Percentiles rank a stretch among this genome's conserved stretches.
Evolutionary conservation across 257 asterid genomes (phyloP).

Genomic region (Scutellaria barbata): DNA sequence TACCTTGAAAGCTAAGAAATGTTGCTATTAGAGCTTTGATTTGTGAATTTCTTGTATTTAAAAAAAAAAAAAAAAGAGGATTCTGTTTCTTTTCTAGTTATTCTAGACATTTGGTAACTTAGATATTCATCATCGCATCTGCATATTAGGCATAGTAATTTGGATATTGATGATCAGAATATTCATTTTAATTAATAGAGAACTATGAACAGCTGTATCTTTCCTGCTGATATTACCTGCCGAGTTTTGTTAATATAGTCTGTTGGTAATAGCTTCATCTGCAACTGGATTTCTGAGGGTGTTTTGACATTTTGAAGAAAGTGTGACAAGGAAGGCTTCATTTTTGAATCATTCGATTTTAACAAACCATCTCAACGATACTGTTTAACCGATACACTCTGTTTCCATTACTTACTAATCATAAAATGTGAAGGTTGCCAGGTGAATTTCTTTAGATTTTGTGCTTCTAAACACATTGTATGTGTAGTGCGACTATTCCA

Average conservation of each 20-base stretch:
- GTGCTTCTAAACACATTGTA: conserved; percentile 7
- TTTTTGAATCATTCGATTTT: conserved; percentile 10
- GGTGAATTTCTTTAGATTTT: conserved; percentile 20
- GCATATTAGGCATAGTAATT: conserved; percentile 14
- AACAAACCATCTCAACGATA: too few relatives aligned
- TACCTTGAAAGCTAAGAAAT: conserved; percentile 6
- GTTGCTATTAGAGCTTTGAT: neutral
- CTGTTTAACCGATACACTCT: neutral
- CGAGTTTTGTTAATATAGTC: conserved; percentile 17
- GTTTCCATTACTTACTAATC: conserved; percentile 1
- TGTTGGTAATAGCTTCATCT: conserved; percentile 9
- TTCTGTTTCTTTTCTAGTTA: neutral
- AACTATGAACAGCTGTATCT: neutral
- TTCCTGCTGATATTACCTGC: conserved; percentile 1
- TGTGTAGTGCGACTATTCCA: neutral
- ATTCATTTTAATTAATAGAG: neutral
- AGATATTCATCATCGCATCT: neutral
- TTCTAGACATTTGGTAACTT: conserved; percentile 1
- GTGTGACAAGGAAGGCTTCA: conserved; percentile 22
- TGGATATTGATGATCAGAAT: neutral
- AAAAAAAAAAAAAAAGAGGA: too few relatives aligned
- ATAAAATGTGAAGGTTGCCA: conserved; percentile 18
- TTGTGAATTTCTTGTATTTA: neutral
- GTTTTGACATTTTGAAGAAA: conserved; percentile 29
- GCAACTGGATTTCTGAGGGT: conserved; percentile 20